These are phyloP conservation scores for Pichia sp. DNA, from an alignment of 1,139 yeast species.

Conservation along the genomic window DNA sequence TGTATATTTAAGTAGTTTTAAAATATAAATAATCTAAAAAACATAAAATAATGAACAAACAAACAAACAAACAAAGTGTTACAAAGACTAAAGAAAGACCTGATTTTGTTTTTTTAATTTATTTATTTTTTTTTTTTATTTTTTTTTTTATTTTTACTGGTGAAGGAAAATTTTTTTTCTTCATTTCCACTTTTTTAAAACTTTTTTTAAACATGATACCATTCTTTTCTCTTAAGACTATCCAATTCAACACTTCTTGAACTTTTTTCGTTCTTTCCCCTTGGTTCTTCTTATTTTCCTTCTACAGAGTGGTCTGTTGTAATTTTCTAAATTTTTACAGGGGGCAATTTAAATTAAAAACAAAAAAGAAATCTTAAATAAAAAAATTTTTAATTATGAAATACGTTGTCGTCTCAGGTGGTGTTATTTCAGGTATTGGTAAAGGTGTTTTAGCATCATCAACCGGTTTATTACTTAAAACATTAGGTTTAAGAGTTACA, in stretches of 20 bases:
- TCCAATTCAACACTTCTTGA: slow-evolving; percentile 1
- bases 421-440: slow-evolving; percentile 98
- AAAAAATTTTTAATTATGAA: slow-evolving; percentile 43
- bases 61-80: too few relatives aligned
- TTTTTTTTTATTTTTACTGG: too few relatives aligned
- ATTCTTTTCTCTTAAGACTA: neutral
- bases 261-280: slow-evolving; percentile 14
- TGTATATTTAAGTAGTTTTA: too few relatives aligned
- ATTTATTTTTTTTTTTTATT: too few relatives aligned
- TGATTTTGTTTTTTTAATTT: too few relatives aligned
- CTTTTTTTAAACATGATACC: too few relatives aligned
- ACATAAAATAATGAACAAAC: too few relatives aligned
- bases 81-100: too few relatives aligned
- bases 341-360: neutral
- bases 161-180: too few relatives aligned
- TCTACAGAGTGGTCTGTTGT: neutral
- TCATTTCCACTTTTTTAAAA: too few relatives aligned
- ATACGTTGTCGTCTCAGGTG: slow-evolving; percentile 99
- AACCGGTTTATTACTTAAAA: slow-evolving; percentile 90
- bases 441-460: slow-evolving; percentile 97
- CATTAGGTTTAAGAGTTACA: slow-evolving; percentile 90
- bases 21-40: too few relatives aligned
- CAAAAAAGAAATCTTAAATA: neutral
- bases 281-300: neutral
- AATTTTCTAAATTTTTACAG: neutral